Evolutionary conservation across 2,329 filamentous ascomycete genomes (phyloP).

Genomic region (Aspergillus ochraceus): DNA sequence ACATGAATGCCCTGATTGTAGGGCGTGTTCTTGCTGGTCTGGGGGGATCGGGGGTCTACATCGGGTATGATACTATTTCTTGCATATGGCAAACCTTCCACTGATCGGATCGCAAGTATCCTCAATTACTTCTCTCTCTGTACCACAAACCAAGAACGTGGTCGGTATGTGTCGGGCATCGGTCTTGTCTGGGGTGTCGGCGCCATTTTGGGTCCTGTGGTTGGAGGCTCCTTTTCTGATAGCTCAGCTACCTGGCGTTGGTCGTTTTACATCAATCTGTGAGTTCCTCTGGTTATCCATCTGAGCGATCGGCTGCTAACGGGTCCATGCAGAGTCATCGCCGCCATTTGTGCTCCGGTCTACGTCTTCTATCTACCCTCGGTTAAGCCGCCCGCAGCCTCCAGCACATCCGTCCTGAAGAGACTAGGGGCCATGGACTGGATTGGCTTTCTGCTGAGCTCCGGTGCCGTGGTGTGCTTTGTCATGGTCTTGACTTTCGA

Average conservation of each 20-base stretch:
- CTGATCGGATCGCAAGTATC: conserved; percentile 14
- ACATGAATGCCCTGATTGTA: conserved; percentile 47
- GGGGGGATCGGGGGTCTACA: not conserved
- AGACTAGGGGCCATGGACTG: not conserved
- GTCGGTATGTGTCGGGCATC: conserved; percentile 10
- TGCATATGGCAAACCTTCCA: not conserved
- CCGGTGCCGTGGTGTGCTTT: conserved; percentile 23
- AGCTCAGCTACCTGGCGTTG: conserved; percentile 31
- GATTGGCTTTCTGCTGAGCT: conserved; percentile 7
- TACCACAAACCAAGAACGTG: not conserved
- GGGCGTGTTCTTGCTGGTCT: conserved; percentile 26
- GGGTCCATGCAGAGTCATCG: conserved; percentile 27
- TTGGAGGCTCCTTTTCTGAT: conserved; percentile 19
- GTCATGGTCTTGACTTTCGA: not conserved
- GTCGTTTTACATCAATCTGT: conserved; percentile 59
- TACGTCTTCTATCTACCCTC: conserved; percentile 46
- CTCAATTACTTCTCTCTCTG: not conserved
- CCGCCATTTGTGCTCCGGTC: conserved; percentile 45
- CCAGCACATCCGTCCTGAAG: not conserved
- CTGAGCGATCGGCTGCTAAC: not conserved
- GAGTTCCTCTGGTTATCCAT: not conserved
- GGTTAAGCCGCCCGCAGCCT: not conserved
- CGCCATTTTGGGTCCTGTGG: conserved; percentile 35
- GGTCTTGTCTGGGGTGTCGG: conserved; percentile 37
- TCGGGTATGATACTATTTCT: not conserved